Percentiles rank a stretch among this genome's conserved stretches.
Conservation (phyloP, 345 rosid genomes). For the Rhodamnia argentea region DNA sequence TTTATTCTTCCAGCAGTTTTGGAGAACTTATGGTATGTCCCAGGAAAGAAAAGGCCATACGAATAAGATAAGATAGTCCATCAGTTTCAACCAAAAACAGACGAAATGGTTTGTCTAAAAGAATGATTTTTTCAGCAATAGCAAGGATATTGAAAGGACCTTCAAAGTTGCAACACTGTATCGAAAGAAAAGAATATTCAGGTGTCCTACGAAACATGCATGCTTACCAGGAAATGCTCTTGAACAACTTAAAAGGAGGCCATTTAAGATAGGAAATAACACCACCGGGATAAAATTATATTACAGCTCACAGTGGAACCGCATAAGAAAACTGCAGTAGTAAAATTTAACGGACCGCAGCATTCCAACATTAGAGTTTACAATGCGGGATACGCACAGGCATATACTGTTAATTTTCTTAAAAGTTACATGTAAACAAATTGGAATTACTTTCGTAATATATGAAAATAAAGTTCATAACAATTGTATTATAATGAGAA, state of each 20-base stretch:
- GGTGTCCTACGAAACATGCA: background rate
- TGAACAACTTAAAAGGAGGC: background rate
- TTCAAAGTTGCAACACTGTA: background rate
- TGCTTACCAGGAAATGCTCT: background rate
- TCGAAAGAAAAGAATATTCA: background rate
- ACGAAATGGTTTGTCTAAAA: background rate
- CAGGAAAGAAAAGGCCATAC: background rate
- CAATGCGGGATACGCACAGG: background rate
- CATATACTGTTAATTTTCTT: background rate
- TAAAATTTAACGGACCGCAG: background rate
- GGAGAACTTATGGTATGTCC: conserved; percentile 50
- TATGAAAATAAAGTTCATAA: background rate
- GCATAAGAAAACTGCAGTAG: background rate
- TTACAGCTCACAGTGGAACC: background rate
- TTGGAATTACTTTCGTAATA: background rate
- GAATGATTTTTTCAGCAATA: background rate
- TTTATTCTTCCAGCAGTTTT: conserved; percentile 56
- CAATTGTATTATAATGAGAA: background rate
- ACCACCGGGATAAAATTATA: background rate
- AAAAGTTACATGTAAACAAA: background rate
- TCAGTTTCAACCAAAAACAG: background rate
- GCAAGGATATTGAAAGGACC: background rate
- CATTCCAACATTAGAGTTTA: background rate
- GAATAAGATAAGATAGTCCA: background rate
- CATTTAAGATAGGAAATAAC: background rate